Evolutionary conservation across 176 grass and related monocot species (phyloP).

Genomic region (bread wheat (Triticum aestivum)): DNA sequence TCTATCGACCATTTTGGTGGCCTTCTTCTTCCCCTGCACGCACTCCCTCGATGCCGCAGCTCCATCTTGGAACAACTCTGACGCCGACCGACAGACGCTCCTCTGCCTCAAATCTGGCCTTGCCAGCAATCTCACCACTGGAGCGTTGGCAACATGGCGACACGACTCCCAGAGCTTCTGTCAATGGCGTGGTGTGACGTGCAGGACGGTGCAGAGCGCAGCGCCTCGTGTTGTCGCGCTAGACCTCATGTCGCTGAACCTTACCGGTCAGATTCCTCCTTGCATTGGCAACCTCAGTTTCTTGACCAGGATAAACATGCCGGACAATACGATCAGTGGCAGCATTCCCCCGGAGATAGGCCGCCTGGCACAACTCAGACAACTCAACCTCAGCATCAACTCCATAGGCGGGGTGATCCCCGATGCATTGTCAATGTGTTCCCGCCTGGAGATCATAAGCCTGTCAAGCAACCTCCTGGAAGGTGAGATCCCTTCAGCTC

Average conservation of each 20-base stretch:
- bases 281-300: conserved; percentile 9
- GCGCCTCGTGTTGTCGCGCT: not conserved
- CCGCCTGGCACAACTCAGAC: not conserved
- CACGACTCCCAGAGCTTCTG: not conserved
- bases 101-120: not conserved
- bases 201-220: not conserved
- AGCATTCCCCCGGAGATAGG: conserved; percentile 6
- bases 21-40: not conserved
- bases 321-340: not conserved
- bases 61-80: not conserved
- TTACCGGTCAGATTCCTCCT: not conserved
- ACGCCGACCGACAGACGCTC: not conserved
- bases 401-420: not conserved
- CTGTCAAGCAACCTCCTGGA: conserved; percentile 1
- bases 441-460: not conserved
- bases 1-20: not conserved
- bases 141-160: conserved; percentile 22
- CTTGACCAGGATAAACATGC: conserved; percentile 11
- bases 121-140: not conserved
- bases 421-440: not conserved
- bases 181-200: conserved; percentile 33
- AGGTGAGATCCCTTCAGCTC: conserved; percentile 21
- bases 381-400: conserved; percentile 19
- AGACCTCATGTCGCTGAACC: not conserved
- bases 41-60: not conserved